Conservation (phyloP, 257 asterid species). For the Rubia yunnanensis region DNA sequence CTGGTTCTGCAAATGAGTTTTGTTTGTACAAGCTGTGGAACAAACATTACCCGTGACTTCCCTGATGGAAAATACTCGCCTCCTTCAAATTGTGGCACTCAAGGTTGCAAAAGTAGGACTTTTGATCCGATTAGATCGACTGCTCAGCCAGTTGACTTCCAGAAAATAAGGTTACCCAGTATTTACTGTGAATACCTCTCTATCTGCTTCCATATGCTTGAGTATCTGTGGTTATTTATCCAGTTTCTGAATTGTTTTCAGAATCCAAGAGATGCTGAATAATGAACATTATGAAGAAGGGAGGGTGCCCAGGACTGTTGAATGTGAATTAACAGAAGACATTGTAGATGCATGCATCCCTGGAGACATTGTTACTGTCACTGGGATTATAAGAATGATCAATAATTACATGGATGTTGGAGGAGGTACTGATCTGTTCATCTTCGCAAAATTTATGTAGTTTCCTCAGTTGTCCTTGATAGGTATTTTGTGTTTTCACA, state of each 20-base stretch:
- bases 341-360: slow-evolving; percentile 98
- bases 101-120: slow-evolving; percentile 69
- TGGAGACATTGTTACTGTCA: slow-evolving; percentile 87
- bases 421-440: slow-evolving; percentile 52
- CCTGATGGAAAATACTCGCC: slow-evolving; percentile 96
- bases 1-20: slow-evolving; percentile 81
- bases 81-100: slow-evolving; percentile 63
- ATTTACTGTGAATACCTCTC: slow-evolving; percentile 2
- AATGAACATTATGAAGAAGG: slow-evolving; percentile 94
- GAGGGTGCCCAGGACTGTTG: slow-evolving; percentile 95
- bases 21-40: slow-evolving; percentile 80
- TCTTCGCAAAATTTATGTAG: neutral
- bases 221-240: slow-evolving; percentile 4
- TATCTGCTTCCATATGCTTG: slow-evolving; percentile 5
- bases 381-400: slow-evolving; percentile 83
- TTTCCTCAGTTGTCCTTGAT: neutral
- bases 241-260: slow-evolving; percentile 17
- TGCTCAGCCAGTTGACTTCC: slow-evolving; percentile 73
- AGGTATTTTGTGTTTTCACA: neutral
- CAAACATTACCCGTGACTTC: slow-evolving; percentile 52
- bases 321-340: slow-evolving; percentile 89
- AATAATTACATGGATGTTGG: slow-evolving; percentile 98
- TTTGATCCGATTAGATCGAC: slow-evolving; percentile 65
- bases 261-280: slow-evolving; percentile 85
- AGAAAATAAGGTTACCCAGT: slow-evolving; percentile 68